Evolutionary conservation across 352 stramenopile species (phyloP), one percentile per base, ranked within the genome.

Genomic region (Phytophthora megakarya): DNA sequence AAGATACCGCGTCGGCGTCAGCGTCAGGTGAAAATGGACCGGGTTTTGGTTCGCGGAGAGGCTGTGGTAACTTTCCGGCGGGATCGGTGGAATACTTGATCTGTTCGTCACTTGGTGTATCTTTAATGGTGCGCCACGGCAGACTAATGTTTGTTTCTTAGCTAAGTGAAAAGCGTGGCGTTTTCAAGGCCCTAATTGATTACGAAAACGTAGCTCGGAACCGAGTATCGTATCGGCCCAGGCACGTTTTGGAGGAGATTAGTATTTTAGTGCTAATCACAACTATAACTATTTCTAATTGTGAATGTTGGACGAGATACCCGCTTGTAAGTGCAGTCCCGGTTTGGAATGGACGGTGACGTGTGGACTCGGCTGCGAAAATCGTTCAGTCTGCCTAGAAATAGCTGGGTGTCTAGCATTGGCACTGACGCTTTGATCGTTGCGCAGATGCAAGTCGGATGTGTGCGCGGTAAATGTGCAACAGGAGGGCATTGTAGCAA

Each of bases 381-480:
- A 61, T 45, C 52, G 40, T 8, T 45, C 39, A 28, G 52, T 51
- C 44, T 19, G 40, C 25, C 8, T 0, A 22, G 21, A 51, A 33
- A 33, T 13, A 61, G 7, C 5, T 28, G 1, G 10, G 2, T 16
- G n/a, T n/a, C n/a, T n/a, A n/a, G n/a, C n/a, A n/a, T n/a, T n/a
- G n/a, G n/a, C n/a, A 53, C 7, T 37, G 3, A 15, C 37, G 9
- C 21, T 26, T 1, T 30, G 10, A 30, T 46, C n/a, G 9, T 21
- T 47, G 15, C 28, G 6, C 22, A 54, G 43, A 55, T 63, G 45
- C 55, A 64, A 56, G 55, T 64, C 15, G 55, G 50, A 56, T 64
- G 55, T 26, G 25, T 55, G 15, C 4, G 22, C 11, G 44, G 45
- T 21, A 56, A 21, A 8, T 64, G 55, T 21, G 15, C 13, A 1